phyloP scores from a whole-genome alignment of 2,329 filamentous ascomycete species.

The Trichophyton mentagrophytes region DNA sequence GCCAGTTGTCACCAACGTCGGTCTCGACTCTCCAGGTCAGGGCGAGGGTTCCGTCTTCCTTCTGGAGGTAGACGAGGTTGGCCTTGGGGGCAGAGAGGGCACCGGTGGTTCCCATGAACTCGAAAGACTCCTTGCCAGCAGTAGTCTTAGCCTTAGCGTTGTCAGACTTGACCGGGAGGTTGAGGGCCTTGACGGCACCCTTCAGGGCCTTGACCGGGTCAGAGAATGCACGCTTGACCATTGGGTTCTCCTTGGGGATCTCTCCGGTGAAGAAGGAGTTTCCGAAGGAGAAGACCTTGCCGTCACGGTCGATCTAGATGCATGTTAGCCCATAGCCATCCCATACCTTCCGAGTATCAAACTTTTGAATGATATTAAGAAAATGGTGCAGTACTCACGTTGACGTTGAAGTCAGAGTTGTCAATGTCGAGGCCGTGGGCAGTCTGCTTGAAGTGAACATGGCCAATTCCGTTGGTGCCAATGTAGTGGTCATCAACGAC shows the following conservation, averaged over 20 bases:
- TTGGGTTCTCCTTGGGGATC: slow-evolving; percentile 8
- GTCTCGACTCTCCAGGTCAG: slow-evolving; percentile 12
- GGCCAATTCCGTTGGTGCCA: slow-evolving; percentile 10
- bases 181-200: slow-evolving; percentile 6
- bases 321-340: background rate
- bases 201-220: slow-evolving; percentile 10
- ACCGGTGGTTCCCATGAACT: slow-evolving; percentile 11
- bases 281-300: slow-evolving; percentile 11
- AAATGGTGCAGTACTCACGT: slow-evolving; percentile 5
- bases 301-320: slow-evolving; percentile 8
- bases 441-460: slow-evolving; percentile 11
- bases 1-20: slow-evolving; percentile 12
- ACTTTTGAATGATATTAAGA: no score
- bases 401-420: slow-evolving; percentile 12
- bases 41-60: slow-evolving; percentile 8
- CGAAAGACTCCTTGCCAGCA: slow-evolving; percentile 8
- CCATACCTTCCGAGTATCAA: no score
- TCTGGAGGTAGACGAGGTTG: slow-evolving; percentile 10
- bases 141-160: slow-evolving; percentile 6
- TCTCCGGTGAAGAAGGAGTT: slow-evolving; percentile 11
- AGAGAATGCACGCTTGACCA: slow-evolving; percentile 6
- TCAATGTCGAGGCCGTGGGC: slow-evolving; percentile 11
- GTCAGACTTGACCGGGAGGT: slow-evolving; percentile 9
- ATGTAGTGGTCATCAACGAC: slow-evolving; percentile 12
- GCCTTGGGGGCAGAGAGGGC: slow-evolving; percentile 10